A percentile compares a stretch with the other conserved stretches of the same genome.
phyloP scores from a whole-genome alignment of 768 basidiomycete species.

The Pisolithus albus region DNA sequence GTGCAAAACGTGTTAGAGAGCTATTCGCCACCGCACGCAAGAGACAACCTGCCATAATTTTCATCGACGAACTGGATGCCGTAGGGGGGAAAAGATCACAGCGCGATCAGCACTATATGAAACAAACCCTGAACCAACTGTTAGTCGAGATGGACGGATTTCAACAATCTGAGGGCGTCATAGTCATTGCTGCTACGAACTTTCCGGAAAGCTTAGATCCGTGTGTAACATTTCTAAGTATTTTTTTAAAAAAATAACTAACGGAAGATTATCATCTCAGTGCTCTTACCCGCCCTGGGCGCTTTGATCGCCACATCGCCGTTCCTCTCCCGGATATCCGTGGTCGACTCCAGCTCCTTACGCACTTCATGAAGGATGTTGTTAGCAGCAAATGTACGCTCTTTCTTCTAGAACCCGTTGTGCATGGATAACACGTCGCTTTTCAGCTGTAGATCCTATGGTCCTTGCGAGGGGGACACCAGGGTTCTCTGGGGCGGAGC shows the following conservation, averaged over 20 bases:
- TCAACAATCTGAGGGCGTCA: slow-evolving; percentile 85
- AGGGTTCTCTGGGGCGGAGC: slow-evolving; percentile 94
- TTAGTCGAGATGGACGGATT: slow-evolving; percentile 98
- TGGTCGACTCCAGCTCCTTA: slow-evolving; percentile 87
- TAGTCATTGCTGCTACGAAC: slow-evolving; percentile 96
- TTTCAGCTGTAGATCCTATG: slow-evolving; percentile 71
- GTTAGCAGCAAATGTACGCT: slow-evolving; percentile 47
- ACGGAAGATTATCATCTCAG: slow-evolving; percentile 33
- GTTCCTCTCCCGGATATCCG: slow-evolving; percentile 94
- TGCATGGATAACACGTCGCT: neutral
- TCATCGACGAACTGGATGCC: slow-evolving; percentile 95
- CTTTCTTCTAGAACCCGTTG: slow-evolving; percentile 4
- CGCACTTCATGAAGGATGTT: slow-evolving; percentile 85
- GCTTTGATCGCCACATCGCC: slow-evolving; percentile 90
- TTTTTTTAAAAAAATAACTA: slow-evolving; percentile 6
- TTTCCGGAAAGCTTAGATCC: slow-evolving; percentile 92
- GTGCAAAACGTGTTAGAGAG: slow-evolving; percentile 92
- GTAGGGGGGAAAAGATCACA: slow-evolving; percentile 85
- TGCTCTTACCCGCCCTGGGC: slow-evolving; percentile 91
- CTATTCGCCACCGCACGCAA: slow-evolving; percentile 91
- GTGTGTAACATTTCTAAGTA: slow-evolving; percentile 37
- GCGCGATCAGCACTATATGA: slow-evolving; percentile 84
- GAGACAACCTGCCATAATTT: slow-evolving; percentile 94
- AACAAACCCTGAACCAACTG: slow-evolving; percentile 92
- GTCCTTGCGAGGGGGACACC: slow-evolving; percentile 90